Conservation (phyloP, 169 alveolate genomes). For the Plasmodium gonderi region DNA sequence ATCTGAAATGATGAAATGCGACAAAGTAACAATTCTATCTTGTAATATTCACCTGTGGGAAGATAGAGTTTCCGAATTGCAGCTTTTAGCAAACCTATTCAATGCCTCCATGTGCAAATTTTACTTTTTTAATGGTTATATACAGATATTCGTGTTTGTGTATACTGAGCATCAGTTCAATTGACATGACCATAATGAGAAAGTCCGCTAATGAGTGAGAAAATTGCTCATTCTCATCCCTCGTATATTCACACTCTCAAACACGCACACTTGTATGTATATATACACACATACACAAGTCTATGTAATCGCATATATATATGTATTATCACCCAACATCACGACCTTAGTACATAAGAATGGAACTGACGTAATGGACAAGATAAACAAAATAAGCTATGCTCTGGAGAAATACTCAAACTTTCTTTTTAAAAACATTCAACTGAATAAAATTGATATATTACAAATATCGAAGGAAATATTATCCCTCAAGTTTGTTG, state of each 20-base stretch:
- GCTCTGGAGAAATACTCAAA: slow-evolving; percentile 9
- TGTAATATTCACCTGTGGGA: slow-evolving; percentile 56
- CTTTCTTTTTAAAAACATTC: slow-evolving; percentile 31
- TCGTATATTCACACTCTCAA: too few species aligned
- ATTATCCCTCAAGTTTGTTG: slow-evolving; percentile 31
- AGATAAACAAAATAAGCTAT: neutral
- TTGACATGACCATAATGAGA: neutral
- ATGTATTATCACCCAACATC: neutral
- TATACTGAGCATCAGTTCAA: neutral
- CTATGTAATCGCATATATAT: neutral
- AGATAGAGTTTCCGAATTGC: slow-evolving; percentile 12
- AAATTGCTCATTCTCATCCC: too few species aligned
- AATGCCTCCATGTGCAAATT: slow-evolving; percentile 20
- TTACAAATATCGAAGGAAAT: slow-evolving; percentile 65
- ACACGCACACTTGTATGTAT: neutral
- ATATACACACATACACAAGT: neutral
- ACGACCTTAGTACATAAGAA: neutral
- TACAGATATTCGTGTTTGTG: too few species aligned
- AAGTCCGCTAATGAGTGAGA: too few species aligned
- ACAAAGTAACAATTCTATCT: slow-evolving; percentile 42
- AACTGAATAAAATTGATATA: slow-evolving; percentile 45
- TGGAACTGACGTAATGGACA: neutral
- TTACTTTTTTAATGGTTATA: slow-evolving; percentile 47
- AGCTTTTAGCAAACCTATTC: slow-evolving; percentile 35
- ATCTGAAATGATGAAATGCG: slow-evolving; percentile 30